Evolutionary conservation across 2,329 filamentous ascomycete species (phyloP), one percentile per base, ranked within the genome.

Genomic region (Hypoxylon sp.): DNA sequence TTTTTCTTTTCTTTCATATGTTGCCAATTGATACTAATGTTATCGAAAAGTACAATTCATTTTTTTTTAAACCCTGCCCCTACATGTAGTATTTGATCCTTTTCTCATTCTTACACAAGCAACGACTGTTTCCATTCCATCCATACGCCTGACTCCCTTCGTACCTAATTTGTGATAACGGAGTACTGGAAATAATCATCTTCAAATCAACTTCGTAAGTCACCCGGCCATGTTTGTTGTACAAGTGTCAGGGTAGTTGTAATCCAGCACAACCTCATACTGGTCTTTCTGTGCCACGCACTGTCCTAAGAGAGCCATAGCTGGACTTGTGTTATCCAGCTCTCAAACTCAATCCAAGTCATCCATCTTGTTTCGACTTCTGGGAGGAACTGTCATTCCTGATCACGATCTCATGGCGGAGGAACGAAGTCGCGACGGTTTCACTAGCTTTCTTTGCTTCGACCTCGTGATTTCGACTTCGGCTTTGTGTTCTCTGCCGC

Each of bases 401-500:
- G 8, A 75, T 65, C 39, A 73, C 69, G 27, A 74, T 73, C 57
- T 75, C 74, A 21, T 75, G 73, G n/a, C 72, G 68, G 47, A 73
- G 70, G n/a, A 72, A 65, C 6, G 72, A 74, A 42, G 61, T 47
- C 29, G 60, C 27, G 1, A 64, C 51, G 21, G 65, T 32, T 15
- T 71, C 73, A 19, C 67, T 37, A 21, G 58, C 31, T 39, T 70
- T 61, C 29, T 63, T 69, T 5, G 72, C 44, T 51, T 71, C 72
- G 27, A 59, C 64, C 6, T 72, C 59, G 51, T 73, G 74, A 10
- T 53, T 66, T 32, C 80, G 79, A 57, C 79, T 76, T 47, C 79
- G 77, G 62, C 80, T 82, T 63, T 73, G 75, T 4, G 81, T 82
- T 68, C 80, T 76, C 62, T 80, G 79, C 27, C 80, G 75, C 53